Evolutionary conservation across 2,329 filamentous ascomycete genomes (phyloP), one percentile per base, ranked within the genome.

Genomic region (Alternaria longipes): DNA sequence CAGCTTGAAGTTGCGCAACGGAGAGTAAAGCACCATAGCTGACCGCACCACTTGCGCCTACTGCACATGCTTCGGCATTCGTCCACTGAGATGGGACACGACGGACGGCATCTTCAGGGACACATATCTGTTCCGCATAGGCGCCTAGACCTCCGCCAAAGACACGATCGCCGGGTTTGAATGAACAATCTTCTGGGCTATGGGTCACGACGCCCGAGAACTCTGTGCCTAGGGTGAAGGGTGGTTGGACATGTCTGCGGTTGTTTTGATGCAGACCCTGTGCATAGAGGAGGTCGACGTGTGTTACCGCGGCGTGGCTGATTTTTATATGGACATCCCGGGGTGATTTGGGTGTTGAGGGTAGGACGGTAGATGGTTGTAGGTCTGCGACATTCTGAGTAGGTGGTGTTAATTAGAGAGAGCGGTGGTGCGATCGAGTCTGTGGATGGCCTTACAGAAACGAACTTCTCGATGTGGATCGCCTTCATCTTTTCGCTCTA

Each of bases 231-330:
- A 88, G 81, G 1, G 81, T 82, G 74, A 89, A 89, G 0, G 86
- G 86, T 1, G 86, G 87, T 32, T 78, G 79, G 38, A 86, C 81
- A 55, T 86, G 82, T n/a, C 80, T 81, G 30, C 78, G 80, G 70
- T 88, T 88, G 71, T 89, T 89, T 68, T 89, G 86, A 67, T 89
- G 87, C 64, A 84, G 82, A 8, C 86, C 87, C 68, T 71, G 72
- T 3, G 84, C 84, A 70, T 89, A 88, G 47, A 89, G 81, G 8
- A 86, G 82, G 68, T 89, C 87, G 49, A 88, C 86, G 69, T 87
- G 87, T 55, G 88, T 88, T 22, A 87, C 79, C 4, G 85, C 85
- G 55, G 84, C 84, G 59, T 86, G 85, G 2, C 83, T 83, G 53
- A 88, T 82, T 55, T 78, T 79, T 40, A 87, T 74, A 7, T 60